Percentiles rank a stretch among this genome's conserved stretches.
phyloP scores from a whole-genome alignment of 495 filamentous ascomycete genomes.

The Usnea hakonensis region DNA sequence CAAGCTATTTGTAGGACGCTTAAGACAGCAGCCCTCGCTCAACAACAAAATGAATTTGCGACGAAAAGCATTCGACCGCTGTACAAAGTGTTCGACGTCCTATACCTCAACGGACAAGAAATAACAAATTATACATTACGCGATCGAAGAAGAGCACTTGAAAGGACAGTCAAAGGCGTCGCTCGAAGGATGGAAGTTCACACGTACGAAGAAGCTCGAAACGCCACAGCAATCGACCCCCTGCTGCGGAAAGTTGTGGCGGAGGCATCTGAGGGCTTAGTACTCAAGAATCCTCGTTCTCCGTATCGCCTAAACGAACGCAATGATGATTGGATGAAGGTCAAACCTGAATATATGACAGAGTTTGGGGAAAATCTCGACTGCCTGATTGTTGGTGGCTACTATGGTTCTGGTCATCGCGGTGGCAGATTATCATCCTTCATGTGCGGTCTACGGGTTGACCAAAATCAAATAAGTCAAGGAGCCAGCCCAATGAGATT shows the following conservation, averaged over 20 bases:
- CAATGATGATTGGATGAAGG: conserved; percentile 97
- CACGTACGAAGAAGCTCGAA: conserved; percentile 57
- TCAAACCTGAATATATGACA: conserved; percentile 97
- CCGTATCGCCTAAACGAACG: conserved; percentile 81
- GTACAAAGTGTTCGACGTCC: conserved; percentile 80
- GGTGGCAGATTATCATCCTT: conserved; percentile 81
- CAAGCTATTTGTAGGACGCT: conserved; percentile 43
- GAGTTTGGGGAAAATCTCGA: conserved; percentile 94
- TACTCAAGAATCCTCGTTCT: conserved; percentile 88
- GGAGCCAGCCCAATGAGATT: conserved; percentile 61
- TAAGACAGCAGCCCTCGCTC: conserved; percentile 80
- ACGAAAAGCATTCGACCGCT: conserved; percentile 65
- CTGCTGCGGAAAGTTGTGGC: conserved; percentile 74
- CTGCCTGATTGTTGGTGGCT: conserved; percentile 81
- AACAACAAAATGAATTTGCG: conserved; percentile 69
- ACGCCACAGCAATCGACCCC: conserved; percentile 64
- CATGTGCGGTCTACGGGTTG: conserved; percentile 74
- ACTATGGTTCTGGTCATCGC: conserved; percentile 79
- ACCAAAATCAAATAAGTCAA: conserved; percentile 54
- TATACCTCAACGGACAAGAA: conserved; percentile 74
- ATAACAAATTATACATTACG: conserved; percentile 76
- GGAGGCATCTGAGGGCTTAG: conserved; percentile 82
- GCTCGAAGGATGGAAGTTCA: conserved; percentile 79
- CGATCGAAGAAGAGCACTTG: conserved; percentile 71
- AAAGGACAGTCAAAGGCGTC: conserved; percentile 54